Evolutionary conservation across 495 filamentous ascomycete species (phyloP), one percentile per base, ranked within the genome.

Genomic region (Rostrohypoxylon terebratum): DNA sequence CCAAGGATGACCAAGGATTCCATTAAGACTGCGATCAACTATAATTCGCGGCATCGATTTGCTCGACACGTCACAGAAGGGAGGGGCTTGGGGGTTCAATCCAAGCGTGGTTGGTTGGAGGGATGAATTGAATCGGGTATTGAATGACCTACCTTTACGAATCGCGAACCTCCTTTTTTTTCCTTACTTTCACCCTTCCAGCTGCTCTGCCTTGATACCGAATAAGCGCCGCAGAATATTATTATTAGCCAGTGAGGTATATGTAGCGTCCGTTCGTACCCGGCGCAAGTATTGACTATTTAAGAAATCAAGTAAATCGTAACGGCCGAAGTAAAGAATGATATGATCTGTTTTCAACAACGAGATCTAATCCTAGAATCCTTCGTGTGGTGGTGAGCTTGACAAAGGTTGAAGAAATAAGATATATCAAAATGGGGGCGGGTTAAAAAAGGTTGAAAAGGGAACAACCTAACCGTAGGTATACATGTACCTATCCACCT

Each of bases 21-120:
- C 28, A 68, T 23, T 61, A 71, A 58, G 53, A 67, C 44, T 14
- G 34, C 59, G 51, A 69, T 42, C 51, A 73, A 33, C 47, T 77
- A 72, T 74, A 51, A 75, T 71, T 70, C 62, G 72, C 50, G 40
- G 18, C 68, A 45, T 67, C 63, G 71, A 77, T 74, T 74, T 28
- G 71, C 66, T 67, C 63, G 71, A 77, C 76, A 75, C 71, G 76
- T 78, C 76, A 77, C 74, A 77, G 73, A 72, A 67, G 66, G 74
- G 69, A 64, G 38, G 66, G 67, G 28, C 6, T 28, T 28, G 28
- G 28, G 70, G 67, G 63, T 20, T 68, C 38, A 31, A 53, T 57
- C 60, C 50, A 61, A 66, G 65, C 45, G 55, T 59, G 36, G 58
- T 53, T 63, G 74, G 69, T 71, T 63, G 74, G 69, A 71, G 71